Base-by-base conservation (phyloP, 2,329 filamentous ascomycete genomes). In the Ciborinia camelliae region DNA sequence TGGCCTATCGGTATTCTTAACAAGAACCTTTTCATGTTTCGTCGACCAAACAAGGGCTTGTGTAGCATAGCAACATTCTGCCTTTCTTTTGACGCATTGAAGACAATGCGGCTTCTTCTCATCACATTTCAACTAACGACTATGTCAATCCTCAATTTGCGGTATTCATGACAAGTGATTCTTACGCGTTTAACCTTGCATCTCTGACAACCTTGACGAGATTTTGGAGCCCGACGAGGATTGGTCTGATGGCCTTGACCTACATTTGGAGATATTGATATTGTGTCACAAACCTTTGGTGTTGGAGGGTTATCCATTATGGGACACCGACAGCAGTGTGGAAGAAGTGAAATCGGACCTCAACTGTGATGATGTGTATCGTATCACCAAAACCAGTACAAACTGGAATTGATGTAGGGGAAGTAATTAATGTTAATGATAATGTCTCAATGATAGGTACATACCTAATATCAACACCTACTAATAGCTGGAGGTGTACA, bases 171-270 rank as follows among this genome's bases (percentile, higher is more conserved):
- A 51, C 39, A 57, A 32, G 55, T 32, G 30, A 15, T 20, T 57
- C 65, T 41, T 70, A 71, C 72, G n/a, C 71, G 64, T 63, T 73
- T 74, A 3, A 67, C 66, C 50, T 74, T 74, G 58, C 72, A 74
- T 61, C 72, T 54, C 43, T 71, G 62, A 60, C 72, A 74, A 23
- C 71, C 72, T 54, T 69, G 68, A 23, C 72, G 65, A 12, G 68
- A 71, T 60, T 73, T 74, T 0, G 72, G 71, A 12, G 70, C 70
- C 47, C 68, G 69, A 64, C 71, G 67, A 41, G 72, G 63, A 65
- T 73, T 73, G 26, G 14, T 47, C n/a, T 12, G 43, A 15, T 12
- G 20, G 28, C 8, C 39, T 12, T 23, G 52, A 32, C 23, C 41
- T 39, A 50, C 28, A 50, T 6, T 43, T 32, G 53, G 51, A 37